Conservation (phyloP, 768 basidiomycete genomes). For the Piloderma croceum region DNA sequence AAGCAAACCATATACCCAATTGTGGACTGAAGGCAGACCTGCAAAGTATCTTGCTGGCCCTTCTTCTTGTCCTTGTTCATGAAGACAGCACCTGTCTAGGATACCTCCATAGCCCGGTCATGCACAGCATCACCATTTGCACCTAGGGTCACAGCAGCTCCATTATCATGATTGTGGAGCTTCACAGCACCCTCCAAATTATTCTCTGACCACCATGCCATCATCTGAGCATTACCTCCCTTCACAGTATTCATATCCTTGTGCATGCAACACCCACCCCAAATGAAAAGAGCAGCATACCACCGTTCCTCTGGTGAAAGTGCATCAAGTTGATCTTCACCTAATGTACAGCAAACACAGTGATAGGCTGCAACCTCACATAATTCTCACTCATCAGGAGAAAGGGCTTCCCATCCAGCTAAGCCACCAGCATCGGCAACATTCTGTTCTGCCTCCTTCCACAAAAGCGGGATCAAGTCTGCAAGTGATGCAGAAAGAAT, state of each 20-base stretch:
- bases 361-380: too few species aligned
- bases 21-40: slow-evolving; percentile 13
- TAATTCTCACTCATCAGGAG: too few species aligned
- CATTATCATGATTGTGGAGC: slow-evolving; percentile 18
- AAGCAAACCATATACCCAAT: slow-evolving; percentile 21
- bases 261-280: slow-evolving; percentile 21
- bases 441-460: too few species aligned
- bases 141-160: slow-evolving; percentile 8
- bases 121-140: slow-evolving; percentile 3
- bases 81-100: slow-evolving; percentile 17
- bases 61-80: slow-evolving; percentile 21
- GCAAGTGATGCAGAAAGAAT: too few species aligned
- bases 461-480: too few species aligned
- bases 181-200: too few species aligned
- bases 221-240: slow-evolving; percentile 15
- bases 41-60: slow-evolving; percentile 14
- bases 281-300: slow-evolving; percentile 11
- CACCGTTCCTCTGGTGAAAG: slow-evolving; percentile 6
- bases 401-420: too few species aligned
- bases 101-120: slow-evolving; percentile 7
- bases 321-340: slow-evolving; percentile 4
- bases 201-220: slow-evolving; percentile 3
- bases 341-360: too few species aligned
- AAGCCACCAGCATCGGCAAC: too few species aligned
- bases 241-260: slow-evolving; percentile 20